Conservation (phyloP, 176 grass and related monocot species). For the Echinochloa phyllopogon region DNA sequence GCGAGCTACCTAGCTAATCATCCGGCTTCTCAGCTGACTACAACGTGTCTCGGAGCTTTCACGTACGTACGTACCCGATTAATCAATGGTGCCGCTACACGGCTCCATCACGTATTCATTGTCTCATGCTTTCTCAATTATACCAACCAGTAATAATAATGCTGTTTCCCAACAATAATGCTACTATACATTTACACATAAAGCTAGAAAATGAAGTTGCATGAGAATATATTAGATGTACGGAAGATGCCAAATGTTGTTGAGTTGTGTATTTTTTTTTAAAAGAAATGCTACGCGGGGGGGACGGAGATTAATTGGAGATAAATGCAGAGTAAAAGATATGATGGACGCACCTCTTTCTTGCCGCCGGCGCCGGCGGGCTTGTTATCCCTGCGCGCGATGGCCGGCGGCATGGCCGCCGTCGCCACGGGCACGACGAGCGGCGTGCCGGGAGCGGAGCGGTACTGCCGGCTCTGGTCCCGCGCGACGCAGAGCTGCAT, state of each 20-base stretch:
- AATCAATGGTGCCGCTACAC: background rate
- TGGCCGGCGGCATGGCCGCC: background rate
- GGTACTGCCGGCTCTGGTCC: background rate
- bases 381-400: background rate
- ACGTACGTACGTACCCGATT: background rate
- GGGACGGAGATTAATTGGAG: too few relatives aligned
- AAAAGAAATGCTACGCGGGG: too few relatives aligned
- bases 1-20: background rate
- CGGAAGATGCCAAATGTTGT: background rate
- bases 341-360: constrained; percentile 66
- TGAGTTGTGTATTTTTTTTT: too few relatives aligned
- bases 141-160: too few relatives aligned
- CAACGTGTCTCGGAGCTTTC: background rate
- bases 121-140: background rate
- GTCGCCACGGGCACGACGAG: background rate
- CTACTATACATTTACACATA: too few relatives aligned
- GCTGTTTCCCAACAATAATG: too few relatives aligned
- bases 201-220: too few relatives aligned
- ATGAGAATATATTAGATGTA: too few relatives aligned
- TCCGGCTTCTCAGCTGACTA: background rate
- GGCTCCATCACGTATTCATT: background rate
- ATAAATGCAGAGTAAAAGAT: too few relatives aligned
- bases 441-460: constrained; percentile 36
- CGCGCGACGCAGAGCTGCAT: constrained; percentile 68
- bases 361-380: constrained; percentile 14